Conservation (phyloP, 1,284 basidiomycete genomes). For the Xerocomus amazonicus region DNA sequence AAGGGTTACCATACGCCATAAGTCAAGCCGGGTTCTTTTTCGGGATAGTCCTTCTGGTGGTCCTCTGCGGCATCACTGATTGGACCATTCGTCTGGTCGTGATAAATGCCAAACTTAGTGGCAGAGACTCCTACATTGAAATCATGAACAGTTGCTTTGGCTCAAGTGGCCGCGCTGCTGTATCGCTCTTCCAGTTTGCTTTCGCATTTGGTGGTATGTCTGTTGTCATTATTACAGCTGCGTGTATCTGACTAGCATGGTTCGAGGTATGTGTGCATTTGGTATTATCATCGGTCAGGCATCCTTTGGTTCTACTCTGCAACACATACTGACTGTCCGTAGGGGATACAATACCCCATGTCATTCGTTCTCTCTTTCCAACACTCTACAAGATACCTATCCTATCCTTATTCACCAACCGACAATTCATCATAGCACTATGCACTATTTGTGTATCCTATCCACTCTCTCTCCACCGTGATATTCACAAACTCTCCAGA, state of each 20-base stretch:
- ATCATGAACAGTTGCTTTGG: constrained; percentile 98
- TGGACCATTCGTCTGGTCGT: constrained; percentile 98
- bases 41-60: constrained; percentile 77
- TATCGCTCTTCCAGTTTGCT: constrained; percentile 96
- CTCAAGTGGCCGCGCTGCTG: constrained; percentile 79
- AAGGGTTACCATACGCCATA: constrained; percentile 89
- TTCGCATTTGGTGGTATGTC: constrained; percentile 91
- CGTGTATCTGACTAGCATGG: constrained; percentile 3
- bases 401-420: constrained; percentile 75
- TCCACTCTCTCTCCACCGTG: constrained; percentile 92
- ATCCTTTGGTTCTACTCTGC: constrained; percentile 34
- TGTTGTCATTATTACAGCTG: constrained; percentile 2
- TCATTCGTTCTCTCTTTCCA: constrained; percentile 86
- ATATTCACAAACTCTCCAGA: constrained; percentile 95
- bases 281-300: constrained; percentile 81
- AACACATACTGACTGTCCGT: constrained; percentile 5
- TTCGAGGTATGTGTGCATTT: constrained; percentile 89
- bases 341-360: constrained; percentile 96
- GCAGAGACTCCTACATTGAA: constrained; percentile 90
- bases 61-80: constrained; percentile 85
- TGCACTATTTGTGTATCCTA: constrained; percentile 89
- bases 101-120: constrained; percentile 93
- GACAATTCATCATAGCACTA: constrained; percentile 84
- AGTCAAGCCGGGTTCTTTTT: constrained; percentile 90
- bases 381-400: constrained; percentile 66